Evolutionary conservation across 1,139 yeast genomes (phyloP), one percentile per base, ranked within the genome.

Genomic region (Yamadazyma epiphylla): DNA sequence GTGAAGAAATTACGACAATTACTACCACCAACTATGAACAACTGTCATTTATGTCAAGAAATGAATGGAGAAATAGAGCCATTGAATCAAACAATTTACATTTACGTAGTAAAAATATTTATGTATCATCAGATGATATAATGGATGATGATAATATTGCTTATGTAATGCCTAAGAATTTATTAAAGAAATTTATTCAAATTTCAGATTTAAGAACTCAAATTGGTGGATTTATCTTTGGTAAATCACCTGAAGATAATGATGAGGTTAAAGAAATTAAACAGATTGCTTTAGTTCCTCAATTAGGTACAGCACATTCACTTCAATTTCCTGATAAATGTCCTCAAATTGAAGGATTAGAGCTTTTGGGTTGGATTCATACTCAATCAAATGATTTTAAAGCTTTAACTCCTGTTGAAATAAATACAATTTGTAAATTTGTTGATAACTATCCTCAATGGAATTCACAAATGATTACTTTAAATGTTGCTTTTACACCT

Each of bases 1-100:
- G 99, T 22, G 98, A 91, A 51, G 94, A 89, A 47, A 89, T 94
- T 48, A 81, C 84, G 23, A 94, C 95, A 0, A 95, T 91, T 13
- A 88, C 97, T 0, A 88, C 98, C 0, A 79, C 94, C 13, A 79
- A 79, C 43, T 89, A 85, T 51, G 98, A 88, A 49, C 94, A 87
- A 45, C 82, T 78, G 61, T 62, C 81, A 3, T 91, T 91, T 51
- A 70, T 80, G 25, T 86, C 96, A 3, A 81, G 80, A 52, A 80
- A 88, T 24, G 96, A 89, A 51, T 91, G 99, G 99, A 73, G 97
- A 45, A 73, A 73, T 36, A 64, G 95, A 25, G 96, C 96, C 0
- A 75, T 94, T 34, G 80, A 94, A 2, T 74, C 94, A 0, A 73
- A 85, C 30, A 72, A 77, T 43, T 62, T 91, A 30, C 82, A 82